Conservation (phyloP, 352 stramenopile species). For the Phytophthora aleatoria region DNA sequence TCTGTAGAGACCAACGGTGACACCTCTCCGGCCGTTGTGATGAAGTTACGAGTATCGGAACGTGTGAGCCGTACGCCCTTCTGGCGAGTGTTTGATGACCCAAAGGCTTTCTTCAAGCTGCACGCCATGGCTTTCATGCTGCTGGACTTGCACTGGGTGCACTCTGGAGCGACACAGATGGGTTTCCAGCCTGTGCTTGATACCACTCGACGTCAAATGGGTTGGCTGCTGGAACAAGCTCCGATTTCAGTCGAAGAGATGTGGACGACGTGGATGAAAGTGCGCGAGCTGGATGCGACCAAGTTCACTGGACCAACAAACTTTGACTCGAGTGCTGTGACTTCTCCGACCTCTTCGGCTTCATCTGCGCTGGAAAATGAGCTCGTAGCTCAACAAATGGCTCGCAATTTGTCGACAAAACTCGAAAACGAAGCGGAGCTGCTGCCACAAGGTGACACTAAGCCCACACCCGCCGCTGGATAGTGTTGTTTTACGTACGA, state of each 20-base stretch:
- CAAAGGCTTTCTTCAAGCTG: slow-evolving; percentile 70
- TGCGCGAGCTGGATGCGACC: slow-evolving; percentile 69
- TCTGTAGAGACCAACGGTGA: slow-evolving; percentile 32
- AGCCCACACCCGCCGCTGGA: slow-evolving; percentile 22
- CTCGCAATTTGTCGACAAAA: slow-evolving; percentile 16
- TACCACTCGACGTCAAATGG: slow-evolving; percentile 77
- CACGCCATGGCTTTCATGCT: slow-evolving; percentile 89
- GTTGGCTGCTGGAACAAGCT: slow-evolving; percentile 81
- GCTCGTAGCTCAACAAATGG: slow-evolving; percentile 32
- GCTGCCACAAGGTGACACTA: slow-evolving; percentile 12
- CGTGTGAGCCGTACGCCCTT: slow-evolving; percentile 81
- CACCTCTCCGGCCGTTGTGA: slow-evolving; percentile 49
- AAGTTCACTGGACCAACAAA: slow-evolving; percentile 47
- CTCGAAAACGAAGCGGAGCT: slow-evolving; percentile 16
- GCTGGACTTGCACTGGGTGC: slow-evolving; percentile 81
- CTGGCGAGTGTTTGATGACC: slow-evolving; percentile 81
- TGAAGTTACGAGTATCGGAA: slow-evolving; percentile 79
- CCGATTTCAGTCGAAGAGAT: slow-evolving; percentile 78
- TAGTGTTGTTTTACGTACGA: slow-evolving; percentile 12
- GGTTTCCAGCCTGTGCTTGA: slow-evolving; percentile 83
- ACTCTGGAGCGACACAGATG: slow-evolving; percentile 84
- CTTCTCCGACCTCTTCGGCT: slow-evolving; percentile 20
- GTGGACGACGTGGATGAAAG: slow-evolving; percentile 86
- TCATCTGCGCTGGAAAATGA: slow-evolving; percentile 28
- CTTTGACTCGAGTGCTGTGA: slow-evolving; percentile 26